phyloP scores from a whole-genome alignment of 352 stramenopile genomes.

The Phytopythium cucurbitacearum region DNA sequence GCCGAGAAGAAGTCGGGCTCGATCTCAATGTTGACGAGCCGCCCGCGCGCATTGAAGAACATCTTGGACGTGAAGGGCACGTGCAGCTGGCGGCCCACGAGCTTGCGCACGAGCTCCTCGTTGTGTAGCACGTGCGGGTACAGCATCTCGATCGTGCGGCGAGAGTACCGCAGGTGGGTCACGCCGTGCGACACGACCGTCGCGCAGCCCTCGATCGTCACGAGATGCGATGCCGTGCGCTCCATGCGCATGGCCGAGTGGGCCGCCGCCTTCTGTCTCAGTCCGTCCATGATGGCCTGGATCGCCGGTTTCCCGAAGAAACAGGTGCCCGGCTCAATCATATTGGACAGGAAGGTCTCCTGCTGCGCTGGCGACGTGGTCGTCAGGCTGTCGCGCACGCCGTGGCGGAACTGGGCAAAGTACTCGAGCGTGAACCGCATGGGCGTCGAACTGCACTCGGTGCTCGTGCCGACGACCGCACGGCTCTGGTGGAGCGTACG shows the following conservation, averaged over 20 bases:
- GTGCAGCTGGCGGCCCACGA: conserved; percentile 38
- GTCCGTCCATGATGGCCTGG: conserved; percentile 20
- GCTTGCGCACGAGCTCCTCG: conserved; percentile 32
- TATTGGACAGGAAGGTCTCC: conserved; percentile 16
- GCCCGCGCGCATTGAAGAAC: conserved; percentile 30
- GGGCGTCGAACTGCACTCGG: conserved; percentile 10
- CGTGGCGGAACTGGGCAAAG: conserved; percentile 27
- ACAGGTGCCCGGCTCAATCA: conserved; percentile 20
- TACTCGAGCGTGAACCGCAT: conserved; percentile 31
- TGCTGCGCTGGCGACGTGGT: conserved; percentile 10
- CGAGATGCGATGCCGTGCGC: conserved; percentile 17
- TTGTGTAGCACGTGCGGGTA: conserved; percentile 36
- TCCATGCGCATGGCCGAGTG: conserved; percentile 28
- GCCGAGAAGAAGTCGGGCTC: conserved; percentile 36
- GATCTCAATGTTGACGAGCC: conserved; percentile 29
- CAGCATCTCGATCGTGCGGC: conserved; percentile 37
- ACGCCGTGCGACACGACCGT: conserved; percentile 25
- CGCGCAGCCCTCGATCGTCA: conserved; percentile 19
- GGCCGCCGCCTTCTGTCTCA: conserved; percentile 23
- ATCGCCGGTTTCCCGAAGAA: conserved; percentile 18
- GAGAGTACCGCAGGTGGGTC: conserved; percentile 40
- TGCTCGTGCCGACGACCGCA: conserved; percentile 13
- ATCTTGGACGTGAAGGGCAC: conserved; percentile 36
- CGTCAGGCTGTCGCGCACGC: conserved; percentile 6
- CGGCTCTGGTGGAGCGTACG: conserved; percentile 16